Evolutionary conservation across 192 early-diverging fungal genomes (phyloP).

Genomic region (Chytriomyces sp.): DNA sequence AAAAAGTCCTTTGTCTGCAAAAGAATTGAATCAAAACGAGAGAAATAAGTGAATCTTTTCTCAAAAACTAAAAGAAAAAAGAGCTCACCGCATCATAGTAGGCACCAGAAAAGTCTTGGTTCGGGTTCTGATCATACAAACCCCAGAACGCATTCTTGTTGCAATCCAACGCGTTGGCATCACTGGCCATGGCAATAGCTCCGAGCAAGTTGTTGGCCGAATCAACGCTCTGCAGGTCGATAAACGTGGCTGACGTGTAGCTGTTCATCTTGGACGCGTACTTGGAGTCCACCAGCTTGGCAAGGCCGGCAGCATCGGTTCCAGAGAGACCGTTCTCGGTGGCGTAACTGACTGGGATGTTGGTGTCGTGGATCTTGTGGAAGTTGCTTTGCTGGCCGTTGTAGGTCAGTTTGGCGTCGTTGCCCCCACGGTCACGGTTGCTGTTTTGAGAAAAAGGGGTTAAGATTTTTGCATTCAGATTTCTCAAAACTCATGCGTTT

Average conservation of each 20-base stretch:
- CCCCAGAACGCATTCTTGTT: conserved; percentile 32
- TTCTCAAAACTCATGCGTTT: not conserved
- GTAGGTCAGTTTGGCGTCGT: conserved; percentile 8
- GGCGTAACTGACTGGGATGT: conserved; percentile 37
- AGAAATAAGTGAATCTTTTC: not conserved
- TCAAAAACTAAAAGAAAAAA: not conserved
- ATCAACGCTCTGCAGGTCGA: conserved; percentile 13
- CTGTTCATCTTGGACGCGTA: conserved; percentile 2
- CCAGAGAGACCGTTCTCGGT: conserved; percentile 2
- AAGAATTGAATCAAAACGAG: too few relatives aligned
- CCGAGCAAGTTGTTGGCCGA: conserved; percentile 13
- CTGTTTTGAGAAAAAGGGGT: not conserved
- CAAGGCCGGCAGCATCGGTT: not conserved
- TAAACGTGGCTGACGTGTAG: conserved; percentile 5
- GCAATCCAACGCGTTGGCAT: conserved; percentile 22
- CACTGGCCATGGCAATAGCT: conserved; percentile 12
- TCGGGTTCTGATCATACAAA: conserved; percentile 34
- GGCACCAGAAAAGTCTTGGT: conserved; percentile 43
- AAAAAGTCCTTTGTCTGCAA: conserved; percentile 18
- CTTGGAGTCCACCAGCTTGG: not conserved
- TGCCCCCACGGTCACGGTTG: conserved; percentile 39
- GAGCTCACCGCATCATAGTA: conserved; percentile 43
- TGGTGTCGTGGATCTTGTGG: conserved; percentile 44
- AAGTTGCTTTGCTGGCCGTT: conserved; percentile 33
- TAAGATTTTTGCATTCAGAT: not conserved